Evolutionary conservation across 1,139 yeast genomes (phyloP).

Genomic region (Geotrichum candidum): DNA sequence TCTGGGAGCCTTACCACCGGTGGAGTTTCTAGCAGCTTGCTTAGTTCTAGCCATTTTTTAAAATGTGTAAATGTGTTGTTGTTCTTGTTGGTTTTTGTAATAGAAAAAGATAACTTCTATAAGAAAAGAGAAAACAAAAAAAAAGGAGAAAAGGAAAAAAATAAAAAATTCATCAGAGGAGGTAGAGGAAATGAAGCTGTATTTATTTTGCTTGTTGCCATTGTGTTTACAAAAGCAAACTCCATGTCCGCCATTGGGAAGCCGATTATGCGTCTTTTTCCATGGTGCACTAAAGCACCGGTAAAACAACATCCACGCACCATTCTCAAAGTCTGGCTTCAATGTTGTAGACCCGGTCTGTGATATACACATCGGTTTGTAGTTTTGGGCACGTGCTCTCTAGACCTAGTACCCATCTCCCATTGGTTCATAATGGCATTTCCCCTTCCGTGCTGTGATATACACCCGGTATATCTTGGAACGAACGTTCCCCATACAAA

Average conservation of each 20-base stretch:
- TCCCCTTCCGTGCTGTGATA: background rate
- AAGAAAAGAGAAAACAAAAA: conserved; percentile 1
- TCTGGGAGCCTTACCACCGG: conserved; percentile 99
- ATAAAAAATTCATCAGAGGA: no score
- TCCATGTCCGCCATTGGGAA: background rate
- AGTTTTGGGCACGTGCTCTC: background rate
- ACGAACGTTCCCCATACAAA: background rate
- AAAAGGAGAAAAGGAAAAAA: background rate
- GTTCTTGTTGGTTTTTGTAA: background rate
- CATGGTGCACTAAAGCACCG: background rate
- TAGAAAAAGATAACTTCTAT: background rate
- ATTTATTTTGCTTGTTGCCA: background rate
- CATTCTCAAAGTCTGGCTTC: background rate
- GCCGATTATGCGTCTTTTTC: background rate
- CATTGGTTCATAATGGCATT: background rate
- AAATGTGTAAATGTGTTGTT: background rate
- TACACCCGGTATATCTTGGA: background rate
- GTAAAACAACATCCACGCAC: background rate
- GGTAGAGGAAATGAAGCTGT: background rate
- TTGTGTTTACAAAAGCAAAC: background rate
- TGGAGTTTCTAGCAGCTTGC: conserved; percentile 97
- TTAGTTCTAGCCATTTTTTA: conserved; percentile 90
- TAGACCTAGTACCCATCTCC: background rate
- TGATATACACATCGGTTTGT: conserved; percentile 5
- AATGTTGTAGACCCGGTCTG: background rate